phyloP scores from a whole-genome alignment of 78 protist species.

The Dictyostelium purpureum region DNA sequence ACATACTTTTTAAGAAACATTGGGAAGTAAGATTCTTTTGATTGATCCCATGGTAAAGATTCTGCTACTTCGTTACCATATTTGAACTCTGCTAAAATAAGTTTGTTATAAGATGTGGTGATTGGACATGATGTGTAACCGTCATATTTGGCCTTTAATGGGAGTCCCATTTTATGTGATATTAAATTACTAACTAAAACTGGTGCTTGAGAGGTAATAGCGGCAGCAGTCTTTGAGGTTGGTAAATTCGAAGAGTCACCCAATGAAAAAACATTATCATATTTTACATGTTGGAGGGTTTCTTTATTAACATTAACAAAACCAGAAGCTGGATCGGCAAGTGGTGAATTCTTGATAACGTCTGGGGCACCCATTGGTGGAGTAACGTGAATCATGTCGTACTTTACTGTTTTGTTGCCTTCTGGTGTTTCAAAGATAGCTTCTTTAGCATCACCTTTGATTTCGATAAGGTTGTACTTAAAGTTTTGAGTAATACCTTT shows the following conservation, averaged over 20 bases:
- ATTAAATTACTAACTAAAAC: constrained; percentile 71
- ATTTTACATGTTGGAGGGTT: constrained; percentile 81
- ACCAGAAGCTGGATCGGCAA: constrained; percentile 82
- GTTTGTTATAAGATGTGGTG: constrained; percentile 25
- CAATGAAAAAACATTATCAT: constrained; percentile 77
- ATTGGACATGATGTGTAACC: constrained; percentile 90
- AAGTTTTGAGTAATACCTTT: constrained; percentile 8
- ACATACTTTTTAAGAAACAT: constrained; percentile 72
- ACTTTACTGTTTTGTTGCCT: constrained; percentile 38
- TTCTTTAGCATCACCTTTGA: constrained; percentile 63
- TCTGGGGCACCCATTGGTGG: constrained; percentile 82
- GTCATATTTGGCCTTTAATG: constrained; percentile 66
- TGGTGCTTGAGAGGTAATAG: constrained; percentile 82
- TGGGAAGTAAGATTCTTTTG: constrained; percentile 10
- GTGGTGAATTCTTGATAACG: constrained; percentile 21
- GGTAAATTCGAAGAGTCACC: constrained; percentile 86
- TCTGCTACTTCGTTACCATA: constrained; percentile 54
- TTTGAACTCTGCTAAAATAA: constrained; percentile 80
- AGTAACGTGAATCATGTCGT: constrained; percentile 82
- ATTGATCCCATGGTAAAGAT: constrained; percentile 68
- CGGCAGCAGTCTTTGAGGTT: constrained; percentile 89
- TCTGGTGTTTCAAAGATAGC: constrained; percentile 83
- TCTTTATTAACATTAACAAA: constrained; percentile 80
- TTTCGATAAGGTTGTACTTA: constrained; percentile 48
- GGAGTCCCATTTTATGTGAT: constrained; percentile 41